Percentiles rank a stretch among this genome's conserved stretches.
Conservation (phyloP, 1,139 yeast species). For the Candida anutae region DNA sequence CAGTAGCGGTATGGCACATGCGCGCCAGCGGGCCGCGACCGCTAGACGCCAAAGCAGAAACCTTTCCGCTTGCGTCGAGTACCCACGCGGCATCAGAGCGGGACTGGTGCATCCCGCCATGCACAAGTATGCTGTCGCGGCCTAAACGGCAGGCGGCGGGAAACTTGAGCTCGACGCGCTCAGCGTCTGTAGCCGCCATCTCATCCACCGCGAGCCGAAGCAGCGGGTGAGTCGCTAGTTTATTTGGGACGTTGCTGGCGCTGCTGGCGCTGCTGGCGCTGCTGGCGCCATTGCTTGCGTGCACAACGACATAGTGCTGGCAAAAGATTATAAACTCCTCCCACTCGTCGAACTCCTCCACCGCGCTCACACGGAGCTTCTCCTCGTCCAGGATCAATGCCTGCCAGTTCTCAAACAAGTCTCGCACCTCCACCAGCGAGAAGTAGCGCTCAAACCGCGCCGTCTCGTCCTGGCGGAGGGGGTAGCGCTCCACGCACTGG, state of each 20-base stretch:
- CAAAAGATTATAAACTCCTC: slow-evolving; percentile 75
- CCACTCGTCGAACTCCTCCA: slow-evolving; percentile 77
- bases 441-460: slow-evolving; percentile 42
- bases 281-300: slow-evolving; percentile 41
- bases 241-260: slow-evolving; percentile 2
- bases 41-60: slow-evolving; percentile 1
- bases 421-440: slow-evolving; percentile 41
- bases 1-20: slow-evolving; percentile 52
- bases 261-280: neutral
- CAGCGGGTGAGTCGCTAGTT: too few relatives aligned
- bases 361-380: slow-evolving; percentile 34
- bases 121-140: slow-evolving; percentile 21
- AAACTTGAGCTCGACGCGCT: slow-evolving; percentile 36
- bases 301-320: slow-evolving; percentile 66
- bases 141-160: slow-evolving; percentile 27
- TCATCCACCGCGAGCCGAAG: neutral
- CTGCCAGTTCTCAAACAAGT: slow-evolving; percentile 55
- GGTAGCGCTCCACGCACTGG: slow-evolving; percentile 57
- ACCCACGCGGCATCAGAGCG: slow-evolving; percentile 19
- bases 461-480: slow-evolving; percentile 41
- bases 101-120: slow-evolving; percentile 52
- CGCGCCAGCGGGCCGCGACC: slow-evolving; percentile 31
- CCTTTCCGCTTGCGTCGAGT: slow-evolving; percentile 7
- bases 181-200: slow-evolving; percentile 2
- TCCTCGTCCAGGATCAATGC: slow-evolving; percentile 26